These are phyloP conservation scores for Exidia glandulosa DNA, from an alignment of 768 basidiomycete species.

Conservation along the genomic window DNA sequence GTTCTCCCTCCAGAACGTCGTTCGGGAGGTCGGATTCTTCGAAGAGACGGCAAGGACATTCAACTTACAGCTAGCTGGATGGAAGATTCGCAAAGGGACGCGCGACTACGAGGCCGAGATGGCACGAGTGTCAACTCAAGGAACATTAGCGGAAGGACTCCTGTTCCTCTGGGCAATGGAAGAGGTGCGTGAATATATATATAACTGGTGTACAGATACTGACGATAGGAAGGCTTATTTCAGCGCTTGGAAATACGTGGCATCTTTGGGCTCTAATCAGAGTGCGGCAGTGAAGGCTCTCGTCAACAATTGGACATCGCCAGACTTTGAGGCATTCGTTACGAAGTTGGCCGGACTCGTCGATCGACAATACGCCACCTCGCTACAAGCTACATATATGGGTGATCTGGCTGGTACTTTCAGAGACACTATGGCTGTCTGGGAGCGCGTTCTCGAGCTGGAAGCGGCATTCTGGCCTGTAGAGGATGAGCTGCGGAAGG, in stretches of 20 bases:
- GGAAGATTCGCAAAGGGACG: conserved; percentile 49
- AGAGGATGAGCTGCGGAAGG: conserved; percentile 23
- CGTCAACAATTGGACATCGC: conserved; percentile 48
- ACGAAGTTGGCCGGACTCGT: conserved; percentile 14
- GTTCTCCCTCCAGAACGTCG: conserved; percentile 45
- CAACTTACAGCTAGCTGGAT: conserved; percentile 34
- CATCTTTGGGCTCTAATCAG: conserved; percentile 4
- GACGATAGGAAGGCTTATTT: conserved; percentile 47
- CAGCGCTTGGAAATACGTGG: conserved; percentile 52
- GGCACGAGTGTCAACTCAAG: conserved; percentile 36
- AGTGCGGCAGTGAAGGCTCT: conserved; percentile 30
- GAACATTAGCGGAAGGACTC: conserved; percentile 48
- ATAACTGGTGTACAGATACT: background rate
- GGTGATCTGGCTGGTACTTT: background rate
- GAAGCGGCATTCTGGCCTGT: conserved; percentile 52
- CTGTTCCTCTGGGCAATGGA: conserved; percentile 77
- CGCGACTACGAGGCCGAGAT: conserved; percentile 65
- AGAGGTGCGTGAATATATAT: conserved; percentile 30
- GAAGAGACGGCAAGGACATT: conserved; percentile 34
- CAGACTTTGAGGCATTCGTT: conserved; percentile 20
- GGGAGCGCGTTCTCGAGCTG: conserved; percentile 48
- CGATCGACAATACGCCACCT: no score
- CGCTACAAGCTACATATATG: background rate
- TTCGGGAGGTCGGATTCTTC: conserved; percentile 52
- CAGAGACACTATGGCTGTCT: conserved; percentile 34